A percentile compares a stretch with the other conserved stretches of the same genome.
These are phyloP conservation scores for Hirsutella minnesotensis DNA, from an alignment of 2,329 filamentous ascomycete genomes.

Conservation along the genomic window DNA sequence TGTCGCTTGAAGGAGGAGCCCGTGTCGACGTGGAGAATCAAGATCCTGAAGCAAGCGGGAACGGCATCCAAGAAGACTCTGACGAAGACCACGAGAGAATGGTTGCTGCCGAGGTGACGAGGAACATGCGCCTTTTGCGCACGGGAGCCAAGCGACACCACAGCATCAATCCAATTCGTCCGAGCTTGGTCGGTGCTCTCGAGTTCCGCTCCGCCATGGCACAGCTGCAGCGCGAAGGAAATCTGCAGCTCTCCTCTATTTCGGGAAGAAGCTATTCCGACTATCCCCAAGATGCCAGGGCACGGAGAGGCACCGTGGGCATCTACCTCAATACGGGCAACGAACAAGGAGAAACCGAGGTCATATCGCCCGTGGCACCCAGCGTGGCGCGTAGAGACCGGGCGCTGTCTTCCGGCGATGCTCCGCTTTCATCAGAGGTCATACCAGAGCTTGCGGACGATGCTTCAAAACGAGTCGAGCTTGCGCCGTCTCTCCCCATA, in stretches of 20 bases:
- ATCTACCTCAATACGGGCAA: constrained; percentile 10
- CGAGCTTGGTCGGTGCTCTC: constrained; percentile 83
- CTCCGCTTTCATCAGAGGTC: constrained; percentile 7
- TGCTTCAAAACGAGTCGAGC: neutral
- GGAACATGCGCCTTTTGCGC: constrained; percentile 81
- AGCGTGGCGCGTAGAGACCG: constrained; percentile 16
- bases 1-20: constrained; percentile 30
- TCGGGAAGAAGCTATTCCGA: constrained; percentile 45
- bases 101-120: constrained; percentile 72
- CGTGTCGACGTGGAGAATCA: constrained; percentile 34
- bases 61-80: constrained; percentile 31
- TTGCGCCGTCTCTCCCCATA: neutral
- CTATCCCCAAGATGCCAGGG: constrained; percentile 12
- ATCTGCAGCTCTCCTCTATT: constrained; percentile 59
- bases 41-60: constrained; percentile 17
- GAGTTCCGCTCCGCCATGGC: constrained; percentile 87
- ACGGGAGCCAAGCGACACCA: constrained; percentile 53
- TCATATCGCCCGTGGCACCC: constrained; percentile 1
- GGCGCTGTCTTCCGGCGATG: constrained; percentile 34
- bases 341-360: constrained; percentile 3
- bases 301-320: constrained; percentile 16
- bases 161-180: constrained; percentile 67
- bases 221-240: constrained; percentile 74
- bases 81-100: constrained; percentile 47
- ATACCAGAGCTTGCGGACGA: constrained; percentile 10